These are phyloP conservation scores for Chenopodium quinoa DNA, from an alignment of 148 eudicot genomes.

Conservation along the genomic window DNA sequence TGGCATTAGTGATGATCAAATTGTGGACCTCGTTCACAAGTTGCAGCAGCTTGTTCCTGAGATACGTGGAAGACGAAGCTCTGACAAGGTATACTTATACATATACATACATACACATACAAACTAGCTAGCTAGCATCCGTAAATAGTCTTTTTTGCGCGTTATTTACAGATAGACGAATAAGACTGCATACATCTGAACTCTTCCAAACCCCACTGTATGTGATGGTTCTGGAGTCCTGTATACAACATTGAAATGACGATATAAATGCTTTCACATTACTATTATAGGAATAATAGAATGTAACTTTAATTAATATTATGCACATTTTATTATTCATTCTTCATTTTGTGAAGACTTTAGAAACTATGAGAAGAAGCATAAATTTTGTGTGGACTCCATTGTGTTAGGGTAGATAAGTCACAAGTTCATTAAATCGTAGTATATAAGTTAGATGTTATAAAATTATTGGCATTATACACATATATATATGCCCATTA, in stretches of 20 bases:
- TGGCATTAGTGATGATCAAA: slow-evolving; percentile 72
- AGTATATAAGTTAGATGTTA: slow-evolving; percentile 1
- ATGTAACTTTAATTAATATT: neutral
- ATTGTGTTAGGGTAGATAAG: slow-evolving; percentile 35
- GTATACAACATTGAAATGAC: neutral
- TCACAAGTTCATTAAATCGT: slow-evolving; percentile 22
- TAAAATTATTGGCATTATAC: slow-evolving; percentile 9
- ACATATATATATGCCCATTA: slow-evolving; percentile 11
- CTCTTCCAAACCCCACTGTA: neutral
- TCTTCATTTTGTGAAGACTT: neutral
- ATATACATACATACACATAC: neutral
- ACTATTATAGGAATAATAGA: neutral
- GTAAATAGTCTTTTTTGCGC: too few species aligned
- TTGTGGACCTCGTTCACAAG: slow-evolving; percentile 66
- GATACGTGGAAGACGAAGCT: slow-evolving; percentile 51
- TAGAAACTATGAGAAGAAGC: neutral
- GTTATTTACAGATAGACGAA: too few species aligned
- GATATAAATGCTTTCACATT: neutral
- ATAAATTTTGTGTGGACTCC: slow-evolving; percentile 34
- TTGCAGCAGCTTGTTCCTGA: slow-evolving; percentile 80
- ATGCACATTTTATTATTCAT: neutral
- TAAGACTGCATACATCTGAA: neutral
- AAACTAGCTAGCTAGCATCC: too few species aligned
- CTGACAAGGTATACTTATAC: slow-evolving; percentile 53
- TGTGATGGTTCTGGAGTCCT: neutral